A percentile compares a stretch with the other conserved stretches of the same genome.
These are phyloP conservation scores for Capsella bursapastoris DNA, from an alignment of 345 rosid genomes.

Conservation along the genomic window DNA sequence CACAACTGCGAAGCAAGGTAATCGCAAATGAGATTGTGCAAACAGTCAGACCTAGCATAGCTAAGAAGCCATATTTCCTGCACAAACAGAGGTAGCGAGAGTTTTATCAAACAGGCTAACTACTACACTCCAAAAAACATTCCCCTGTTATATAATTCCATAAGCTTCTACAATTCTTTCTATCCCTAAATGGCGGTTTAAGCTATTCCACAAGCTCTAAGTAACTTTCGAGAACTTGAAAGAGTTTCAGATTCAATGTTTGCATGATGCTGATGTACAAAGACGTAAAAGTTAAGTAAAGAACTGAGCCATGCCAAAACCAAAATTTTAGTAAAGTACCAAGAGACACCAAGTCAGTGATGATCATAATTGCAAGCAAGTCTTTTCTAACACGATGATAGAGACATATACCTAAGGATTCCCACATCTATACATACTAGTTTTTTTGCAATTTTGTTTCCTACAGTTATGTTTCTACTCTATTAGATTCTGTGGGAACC, in stretches of 20 bases:
- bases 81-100: constrained; percentile 1
- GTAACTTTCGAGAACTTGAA: background rate
- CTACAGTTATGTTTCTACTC: background rate
- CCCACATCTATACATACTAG: background rate
- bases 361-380: background rate
- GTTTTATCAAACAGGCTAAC: background rate
- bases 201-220: background rate
- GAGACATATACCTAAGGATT: background rate
- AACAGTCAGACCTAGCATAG: constrained; percentile 56
- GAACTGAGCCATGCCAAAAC: background rate
- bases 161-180: background rate
- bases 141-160: background rate
- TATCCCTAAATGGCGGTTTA: background rate
- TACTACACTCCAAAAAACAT: background rate
- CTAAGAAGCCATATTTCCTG: constrained; percentile 75
- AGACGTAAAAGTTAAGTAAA: background rate
- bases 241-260: background rate
- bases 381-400: background rate
- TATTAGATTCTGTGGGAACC: background rate
- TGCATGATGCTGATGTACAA: background rate
- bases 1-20: constrained; percentile 57
- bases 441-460: background rate
- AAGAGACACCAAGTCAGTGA: background rate
- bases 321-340: background rate
- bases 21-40: constrained; percentile 77